Base-by-base conservation (phyloP, 179 eudicot species). In the Monotropa hypopitys region DNA sequence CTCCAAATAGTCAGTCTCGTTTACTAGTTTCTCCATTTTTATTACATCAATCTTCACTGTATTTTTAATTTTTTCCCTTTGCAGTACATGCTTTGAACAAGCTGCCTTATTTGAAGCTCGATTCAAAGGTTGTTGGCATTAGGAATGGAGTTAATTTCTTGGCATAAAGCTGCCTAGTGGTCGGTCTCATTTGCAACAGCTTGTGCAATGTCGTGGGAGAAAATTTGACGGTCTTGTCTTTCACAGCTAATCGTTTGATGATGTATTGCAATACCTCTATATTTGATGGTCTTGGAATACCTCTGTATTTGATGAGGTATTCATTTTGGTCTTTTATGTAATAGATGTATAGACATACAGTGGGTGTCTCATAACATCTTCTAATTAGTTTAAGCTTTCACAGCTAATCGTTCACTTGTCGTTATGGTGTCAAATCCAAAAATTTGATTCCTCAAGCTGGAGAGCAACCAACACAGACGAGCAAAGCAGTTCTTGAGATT, bases 141-240 rank as follows among this genome's bases (percentile, higher is more conserved):
- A 91, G 51, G 74, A 96, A 93, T 85, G 99, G 99, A 77, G 99
- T 96, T 83, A 77, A 93, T 75, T 96, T 96, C 84, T 83, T 89
- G 87, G 93, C 99, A 23, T 96, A 96, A 75, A 96, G 89, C 86
- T 93, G 99, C 83, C 99, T 96, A 96, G 77, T 83, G 99, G 99
- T 26, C 91, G 87, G 73, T 87, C 98, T 81, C 96, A 98, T 50
- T 83, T 96, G 86, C 96, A 89, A 72, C 99, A 96, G 82, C 96
- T 96, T 88, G 96, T 88, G 76, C 96, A 89, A 80, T 96, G 99
- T 98, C 89, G 88, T 88, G 99, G 99, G 70, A 78, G 78, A 67
- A 82, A 86, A 68, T 91, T 65, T 76, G 98, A 93, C 77, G 99
- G 98, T 76, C 98, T 96, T 73, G 73, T 96, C 78, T 82, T 96